Conservation (phyloP, 495 filamentous ascomycete genomes). For the Beverwykella pulmonaria region DNA sequence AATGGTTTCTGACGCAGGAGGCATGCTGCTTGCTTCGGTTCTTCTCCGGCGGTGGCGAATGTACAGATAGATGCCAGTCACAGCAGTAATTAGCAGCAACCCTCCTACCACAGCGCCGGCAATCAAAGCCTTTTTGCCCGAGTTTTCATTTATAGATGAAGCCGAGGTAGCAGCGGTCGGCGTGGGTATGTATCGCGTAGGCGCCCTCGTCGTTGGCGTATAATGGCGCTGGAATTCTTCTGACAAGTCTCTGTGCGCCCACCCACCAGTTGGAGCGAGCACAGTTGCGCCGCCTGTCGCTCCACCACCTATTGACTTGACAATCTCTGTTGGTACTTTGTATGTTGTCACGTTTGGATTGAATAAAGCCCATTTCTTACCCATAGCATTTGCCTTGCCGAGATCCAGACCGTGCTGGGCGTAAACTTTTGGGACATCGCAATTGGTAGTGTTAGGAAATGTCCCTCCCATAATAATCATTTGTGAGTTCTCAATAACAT, state of each 20-base stretch:
- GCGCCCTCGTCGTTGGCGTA: not conserved
- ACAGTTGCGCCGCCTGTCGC: slow-evolving; percentile 12
- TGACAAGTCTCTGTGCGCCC: not conserved
- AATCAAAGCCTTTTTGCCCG: not conserved
- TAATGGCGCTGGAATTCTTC: not conserved
- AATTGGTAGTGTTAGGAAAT: slow-evolving; percentile 41
- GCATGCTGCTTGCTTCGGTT: too few relatives aligned
- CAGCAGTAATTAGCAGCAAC: not conserved
- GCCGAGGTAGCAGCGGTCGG: not conserved
- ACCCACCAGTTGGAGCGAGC: slow-evolving; percentile 4
- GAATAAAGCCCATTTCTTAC: slow-evolving; percentile 47
- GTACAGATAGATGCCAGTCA: too few relatives aligned
- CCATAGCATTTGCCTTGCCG: slow-evolving; percentile 43
- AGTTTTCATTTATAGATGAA: not conserved
- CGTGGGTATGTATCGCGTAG: slow-evolving; percentile 5
- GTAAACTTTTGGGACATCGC: slow-evolving; percentile 43
- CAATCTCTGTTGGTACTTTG: slow-evolving; percentile 48
- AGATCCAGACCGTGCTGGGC: slow-evolving; percentile 51
- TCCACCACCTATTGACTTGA: slow-evolving; percentile 48
- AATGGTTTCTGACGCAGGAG: too few relatives aligned
- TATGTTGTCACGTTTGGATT: slow-evolving; percentile 48
- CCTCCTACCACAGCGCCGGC: slow-evolving; percentile 1
- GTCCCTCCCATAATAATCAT: slow-evolving; percentile 54
- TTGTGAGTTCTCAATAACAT: slow-evolving; percentile 49
- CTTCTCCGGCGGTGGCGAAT: too few relatives aligned